Conservation (phyloP, 257 asterid genomes). For the Scutellaria baicalensis region DNA sequence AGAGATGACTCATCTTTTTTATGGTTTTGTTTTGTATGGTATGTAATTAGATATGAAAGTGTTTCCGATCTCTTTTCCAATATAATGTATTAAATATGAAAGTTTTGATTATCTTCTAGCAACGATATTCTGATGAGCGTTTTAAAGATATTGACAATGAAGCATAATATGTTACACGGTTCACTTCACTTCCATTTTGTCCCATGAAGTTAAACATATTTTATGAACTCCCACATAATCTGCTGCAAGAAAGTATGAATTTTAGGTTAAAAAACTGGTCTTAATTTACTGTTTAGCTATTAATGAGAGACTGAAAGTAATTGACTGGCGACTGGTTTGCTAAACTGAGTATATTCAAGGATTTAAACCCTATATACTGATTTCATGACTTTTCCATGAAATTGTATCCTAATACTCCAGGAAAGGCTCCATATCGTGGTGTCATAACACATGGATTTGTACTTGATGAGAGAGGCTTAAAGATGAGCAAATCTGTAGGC, state of each 20-base stretch:
- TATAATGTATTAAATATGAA: neutral
- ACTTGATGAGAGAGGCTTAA: constrained; percentile 87
- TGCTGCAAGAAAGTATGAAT: neutral
- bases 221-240: neutral
- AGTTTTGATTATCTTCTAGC: neutral
- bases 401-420: constrained; percentile 35
- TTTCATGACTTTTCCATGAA: neutral
- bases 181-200: neutral
- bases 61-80: neutral
- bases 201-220: neutral
- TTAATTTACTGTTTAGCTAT: neutral
- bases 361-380: neutral
- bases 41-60: neutral
- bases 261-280: neutral
- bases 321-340: neutral
- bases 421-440: constrained; percentile 82
- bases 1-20: neutral
- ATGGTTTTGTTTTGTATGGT: neutral
- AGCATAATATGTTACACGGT: neutral
- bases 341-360: neutral
- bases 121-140: neutral
- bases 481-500: constrained; percentile 98
- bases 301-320: neutral
- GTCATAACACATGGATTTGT: constrained; percentile 97
- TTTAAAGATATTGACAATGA: neutral